Conservation (phyloP, 2,329 filamentous ascomycete species). For the Exophiala sp. region DNA sequence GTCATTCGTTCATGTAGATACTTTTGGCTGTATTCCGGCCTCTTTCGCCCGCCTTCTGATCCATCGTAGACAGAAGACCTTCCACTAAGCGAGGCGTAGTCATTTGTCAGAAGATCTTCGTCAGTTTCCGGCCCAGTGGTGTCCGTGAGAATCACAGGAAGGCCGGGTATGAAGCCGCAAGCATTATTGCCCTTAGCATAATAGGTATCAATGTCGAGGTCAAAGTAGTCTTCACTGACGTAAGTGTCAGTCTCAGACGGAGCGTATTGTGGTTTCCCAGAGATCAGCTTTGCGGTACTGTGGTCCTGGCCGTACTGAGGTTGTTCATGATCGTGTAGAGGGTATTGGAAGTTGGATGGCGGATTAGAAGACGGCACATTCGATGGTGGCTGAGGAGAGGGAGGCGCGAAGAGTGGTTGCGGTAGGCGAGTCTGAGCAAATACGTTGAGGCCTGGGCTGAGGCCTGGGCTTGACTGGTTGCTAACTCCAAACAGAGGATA, state of each 20-base stretch:
- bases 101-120: conserved; percentile 22
- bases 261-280: conserved; percentile 20
- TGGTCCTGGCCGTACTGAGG: conserved; percentile 16
- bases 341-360: conserved; percentile 8
- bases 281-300: conserved; percentile 22
- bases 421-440: neutral
- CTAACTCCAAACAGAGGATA: conserved; percentile 15
- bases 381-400: conserved; percentile 4
- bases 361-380: conserved; percentile 1
- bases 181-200: conserved; percentile 28
- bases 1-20: conserved; percentile 22
- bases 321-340: conserved; percentile 7
- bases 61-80: conserved; percentile 22
- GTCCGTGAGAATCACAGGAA: conserved; percentile 26
- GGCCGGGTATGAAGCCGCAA: conserved; percentile 26
- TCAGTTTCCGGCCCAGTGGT: conserved; percentile 22
- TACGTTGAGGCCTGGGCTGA: conserved; percentile 7
- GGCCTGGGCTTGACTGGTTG: conserved; percentile 5
- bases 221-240: conserved; percentile 26
- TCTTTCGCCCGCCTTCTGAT: conserved; percentile 17
- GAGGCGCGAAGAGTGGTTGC: neutral
- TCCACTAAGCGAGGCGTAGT: conserved; percentile 21
- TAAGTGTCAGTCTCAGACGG: conserved; percentile 22
- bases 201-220: conserved; percentile 27
- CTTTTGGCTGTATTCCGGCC: conserved; percentile 24